Percentiles rank a stretch among this genome's conserved stretches.
Conservation (phyloP, 306 rosid genomes). For the Lagenaria siceraria region DNA sequence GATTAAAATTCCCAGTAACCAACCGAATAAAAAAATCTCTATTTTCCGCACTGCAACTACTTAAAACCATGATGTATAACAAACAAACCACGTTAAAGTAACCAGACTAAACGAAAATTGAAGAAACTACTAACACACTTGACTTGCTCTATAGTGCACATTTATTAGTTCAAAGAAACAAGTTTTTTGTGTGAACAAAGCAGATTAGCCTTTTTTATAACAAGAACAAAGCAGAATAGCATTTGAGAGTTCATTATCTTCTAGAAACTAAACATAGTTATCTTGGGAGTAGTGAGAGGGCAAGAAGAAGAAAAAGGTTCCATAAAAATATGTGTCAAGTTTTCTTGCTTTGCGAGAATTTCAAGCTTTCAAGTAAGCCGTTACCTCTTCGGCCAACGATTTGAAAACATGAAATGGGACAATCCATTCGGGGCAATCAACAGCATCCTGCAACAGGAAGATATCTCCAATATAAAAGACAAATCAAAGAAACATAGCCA, state of each 20-base stretch:
- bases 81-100: background rate
- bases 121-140: background rate
- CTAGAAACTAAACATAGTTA: background rate
- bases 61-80: background rate
- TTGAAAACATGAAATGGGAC: slow-evolving; percentile 80
- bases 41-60: background rate
- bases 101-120: background rate
- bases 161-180: background rate
- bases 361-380: background rate
- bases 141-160: background rate
- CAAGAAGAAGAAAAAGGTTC: background rate
- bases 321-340: background rate
- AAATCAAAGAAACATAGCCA: background rate
- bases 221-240: background rate
- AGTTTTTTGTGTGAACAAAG: background rate
- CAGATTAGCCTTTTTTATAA: background rate
- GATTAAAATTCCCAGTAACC: background rate
- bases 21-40: background rate
- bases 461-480: background rate
- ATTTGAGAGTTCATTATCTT: background rate
- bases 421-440: slow-evolving; percentile 96
- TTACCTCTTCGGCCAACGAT: slow-evolving; percentile 86
- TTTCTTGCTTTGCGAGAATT: background rate
- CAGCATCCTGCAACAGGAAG: slow-evolving; percentile 66
- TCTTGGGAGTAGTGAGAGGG: background rate